Evolutionary conservation across 2,329 filamentous ascomycete species (phyloP).

Genomic region (Fonsecaea erecta): DNA sequence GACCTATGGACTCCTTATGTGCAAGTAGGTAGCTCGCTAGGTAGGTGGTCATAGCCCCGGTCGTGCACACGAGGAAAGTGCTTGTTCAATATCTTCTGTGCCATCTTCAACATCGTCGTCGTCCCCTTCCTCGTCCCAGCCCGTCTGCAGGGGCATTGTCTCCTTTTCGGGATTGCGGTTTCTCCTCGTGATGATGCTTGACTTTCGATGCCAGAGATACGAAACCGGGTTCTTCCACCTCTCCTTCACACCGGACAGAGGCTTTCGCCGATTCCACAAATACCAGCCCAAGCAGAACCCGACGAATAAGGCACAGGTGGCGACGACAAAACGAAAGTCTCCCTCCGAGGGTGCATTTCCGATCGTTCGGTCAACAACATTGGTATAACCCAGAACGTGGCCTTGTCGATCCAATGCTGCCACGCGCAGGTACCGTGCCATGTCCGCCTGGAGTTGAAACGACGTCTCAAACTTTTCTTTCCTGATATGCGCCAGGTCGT

Average conservation of each 20-base stretch:
- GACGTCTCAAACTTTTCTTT: constrained; percentile 8
- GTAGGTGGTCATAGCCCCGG: background rate
- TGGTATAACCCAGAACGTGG: background rate
- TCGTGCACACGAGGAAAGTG: background rate
- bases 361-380: background rate
- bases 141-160: background rate
- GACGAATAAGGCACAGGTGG: background rate
- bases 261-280: background rate
- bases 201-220: background rate
- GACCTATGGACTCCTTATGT: too few species aligned
- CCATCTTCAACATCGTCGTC: background rate
- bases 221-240: background rate
- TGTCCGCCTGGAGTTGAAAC: background rate
- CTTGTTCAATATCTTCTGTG: background rate
- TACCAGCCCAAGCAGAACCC: background rate
- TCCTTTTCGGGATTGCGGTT: background rate
- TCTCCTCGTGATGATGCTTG: background rate
- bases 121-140: background rate
- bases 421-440: constrained; percentile 7
- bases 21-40: too few species aligned
- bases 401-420: constrained; percentile 9
- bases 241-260: background rate
- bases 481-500: background rate
- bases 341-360: constrained; percentile 1
- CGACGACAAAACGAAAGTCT: background rate